A percentile compares a stretch with the other conserved stretches of the same genome.
Conservation (phyloP, 2,329 filamentous ascomycete genomes). For the Magnaporthales sp. region DNA sequence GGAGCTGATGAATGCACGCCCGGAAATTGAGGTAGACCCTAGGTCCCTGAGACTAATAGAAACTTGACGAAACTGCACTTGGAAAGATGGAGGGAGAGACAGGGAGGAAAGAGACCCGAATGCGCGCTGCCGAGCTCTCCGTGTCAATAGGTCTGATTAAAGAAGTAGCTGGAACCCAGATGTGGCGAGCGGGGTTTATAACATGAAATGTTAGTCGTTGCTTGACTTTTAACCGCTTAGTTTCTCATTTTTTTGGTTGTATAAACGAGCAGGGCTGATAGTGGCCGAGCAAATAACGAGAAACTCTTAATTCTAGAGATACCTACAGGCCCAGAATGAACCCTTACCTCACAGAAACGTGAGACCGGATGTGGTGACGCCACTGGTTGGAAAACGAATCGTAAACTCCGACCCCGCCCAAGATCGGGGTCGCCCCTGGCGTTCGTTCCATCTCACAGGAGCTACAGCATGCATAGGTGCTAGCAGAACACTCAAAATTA, state of each 20-base stretch:
- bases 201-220: not conserved
- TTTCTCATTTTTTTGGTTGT: not conserved
- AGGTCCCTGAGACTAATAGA: not conserved
- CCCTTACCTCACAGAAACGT: no score
- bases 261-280: not conserved
- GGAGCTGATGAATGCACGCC: not conserved
- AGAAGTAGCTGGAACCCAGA: not conserved
- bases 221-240: not conserved
- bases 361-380: not conserved
- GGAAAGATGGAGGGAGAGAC: no score
- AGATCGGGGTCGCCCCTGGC: not conserved
- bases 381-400: not conserved
- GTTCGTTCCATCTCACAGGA: not conserved
- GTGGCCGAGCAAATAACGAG: not conserved
- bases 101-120: not conserved
- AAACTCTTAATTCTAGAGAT: not conserved
- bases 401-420: not conserved
- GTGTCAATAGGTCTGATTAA: not conserved
- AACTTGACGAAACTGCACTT: not conserved
- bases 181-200: not conserved
- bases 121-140: not conserved
- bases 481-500: not conserved
- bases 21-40: not conserved
- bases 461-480: not conserved
- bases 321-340: no score